phyloP scores from a whole-genome alignment of 306 rosid species.

The Cucurbita argyrosperma region DNA sequence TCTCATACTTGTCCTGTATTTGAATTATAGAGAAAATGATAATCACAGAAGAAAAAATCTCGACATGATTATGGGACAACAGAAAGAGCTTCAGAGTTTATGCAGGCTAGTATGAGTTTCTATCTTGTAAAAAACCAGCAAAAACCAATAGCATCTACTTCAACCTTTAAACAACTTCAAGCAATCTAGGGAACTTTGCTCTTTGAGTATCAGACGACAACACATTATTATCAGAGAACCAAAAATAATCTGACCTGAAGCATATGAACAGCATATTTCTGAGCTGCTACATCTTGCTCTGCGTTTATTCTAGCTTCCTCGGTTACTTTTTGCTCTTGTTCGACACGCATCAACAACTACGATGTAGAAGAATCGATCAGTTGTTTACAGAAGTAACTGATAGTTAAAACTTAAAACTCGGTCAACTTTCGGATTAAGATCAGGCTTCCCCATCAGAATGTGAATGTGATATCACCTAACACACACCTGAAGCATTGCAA shows the following conservation, averaged over 20 bases:
- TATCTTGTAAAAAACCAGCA: neutral
- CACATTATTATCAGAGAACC: slow-evolving; percentile 2
- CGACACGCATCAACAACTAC: slow-evolving; percentile 58
- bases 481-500: slow-evolving; percentile 77
- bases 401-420: neutral
- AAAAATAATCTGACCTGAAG: slow-evolving; percentile 46
- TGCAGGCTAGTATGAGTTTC: neutral
- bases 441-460: neutral
- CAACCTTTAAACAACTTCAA: neutral
- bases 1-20: slow-evolving; percentile 85
- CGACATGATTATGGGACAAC: neutral
- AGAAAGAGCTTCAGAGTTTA: neutral
- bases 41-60: neutral
- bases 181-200: neutral
- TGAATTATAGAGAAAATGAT: neutral
- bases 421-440: neutral
- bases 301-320: slow-evolving; percentile 83
- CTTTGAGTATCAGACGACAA: neutral
- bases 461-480: slow-evolving; percentile 1
- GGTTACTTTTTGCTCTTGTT: slow-evolving; percentile 72
- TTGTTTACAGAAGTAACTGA: slow-evolving; percentile 15
- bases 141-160: neutral
- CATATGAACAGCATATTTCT: slow-evolving; percentile 45
- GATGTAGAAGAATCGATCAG: neutral
- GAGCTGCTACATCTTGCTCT: slow-evolving; percentile 66